These are phyloP conservation scores for Colletotrichum navitas DNA, from an alignment of 2,329 filamentous ascomycete species.

Conservation along the genomic window DNA sequence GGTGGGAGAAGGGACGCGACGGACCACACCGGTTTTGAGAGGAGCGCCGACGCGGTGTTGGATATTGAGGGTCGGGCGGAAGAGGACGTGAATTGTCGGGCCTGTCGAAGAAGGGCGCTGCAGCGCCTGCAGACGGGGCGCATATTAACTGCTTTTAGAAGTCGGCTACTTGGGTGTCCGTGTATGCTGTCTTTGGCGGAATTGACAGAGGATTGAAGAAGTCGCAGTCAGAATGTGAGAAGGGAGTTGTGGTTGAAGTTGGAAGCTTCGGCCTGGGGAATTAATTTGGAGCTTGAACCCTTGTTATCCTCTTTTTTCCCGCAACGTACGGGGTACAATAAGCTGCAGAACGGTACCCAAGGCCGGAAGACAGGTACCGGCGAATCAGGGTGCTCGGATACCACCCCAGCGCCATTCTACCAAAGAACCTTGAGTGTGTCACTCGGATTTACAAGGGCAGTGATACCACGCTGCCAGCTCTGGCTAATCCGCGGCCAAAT, in stretches of 20 bases:
- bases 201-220: background rate
- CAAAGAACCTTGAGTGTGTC: constrained; percentile 1
- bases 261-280: constrained; percentile 15
- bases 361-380: background rate
- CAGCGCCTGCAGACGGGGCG: constrained; percentile 28
- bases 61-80: constrained; percentile 2
- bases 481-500: too few species aligned
- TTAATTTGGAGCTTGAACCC: constrained; percentile 35
- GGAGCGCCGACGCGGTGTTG: constrained; percentile 53
- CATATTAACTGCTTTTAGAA: background rate
- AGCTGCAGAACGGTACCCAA: background rate
- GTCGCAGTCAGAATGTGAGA: too few species aligned
- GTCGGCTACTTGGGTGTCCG: background rate
- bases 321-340: background rate
- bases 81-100: constrained; percentile 39
- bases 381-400: constrained; percentile 16
- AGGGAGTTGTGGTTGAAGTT: constrained; percentile 8
- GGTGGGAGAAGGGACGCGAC: constrained; percentile 77
- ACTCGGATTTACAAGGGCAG: background rate
- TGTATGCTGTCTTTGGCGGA: background rate
- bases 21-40: constrained; percentile 85
- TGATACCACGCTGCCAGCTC: too few species aligned
- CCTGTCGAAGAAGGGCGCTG: constrained; percentile 22
- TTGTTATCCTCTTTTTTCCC: background rate
- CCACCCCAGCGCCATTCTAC: constrained; percentile 2